Evolutionary conservation across 768 basidiomycete species (phyloP).

Genomic region (Boletus eberwhitei): DNA sequence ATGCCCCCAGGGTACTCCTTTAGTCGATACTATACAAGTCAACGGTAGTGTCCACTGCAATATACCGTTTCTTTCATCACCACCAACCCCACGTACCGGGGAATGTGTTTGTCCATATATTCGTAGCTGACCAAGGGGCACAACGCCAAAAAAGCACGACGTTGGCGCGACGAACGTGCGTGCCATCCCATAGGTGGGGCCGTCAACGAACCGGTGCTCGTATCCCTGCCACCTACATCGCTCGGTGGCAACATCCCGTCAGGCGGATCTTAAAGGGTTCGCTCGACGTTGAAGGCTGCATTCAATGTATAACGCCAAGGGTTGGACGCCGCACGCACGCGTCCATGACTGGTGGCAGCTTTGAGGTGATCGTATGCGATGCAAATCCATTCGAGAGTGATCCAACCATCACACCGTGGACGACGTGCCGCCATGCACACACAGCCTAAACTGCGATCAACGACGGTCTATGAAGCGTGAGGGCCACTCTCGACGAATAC

Average conservation of each 20-base stretch:
- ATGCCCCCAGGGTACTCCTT: not conserved
- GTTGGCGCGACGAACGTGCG: slow-evolving; percentile 3
- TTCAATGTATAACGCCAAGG: not conserved
- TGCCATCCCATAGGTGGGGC: not conserved
- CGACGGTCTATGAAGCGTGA: not conserved
- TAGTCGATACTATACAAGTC: not conserved
- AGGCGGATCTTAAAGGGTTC: slow-evolving; percentile 14
- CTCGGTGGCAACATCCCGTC: slow-evolving; percentile 7
- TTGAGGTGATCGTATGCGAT: slow-evolving; percentile 6
- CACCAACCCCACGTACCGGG: not conserved
- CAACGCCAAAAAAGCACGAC: slow-evolving; percentile 3
- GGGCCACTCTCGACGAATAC: not conserved
- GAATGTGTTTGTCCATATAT: not conserved
- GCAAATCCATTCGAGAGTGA: not conserved
- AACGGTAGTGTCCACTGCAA: not conserved
- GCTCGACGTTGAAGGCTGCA: not conserved
- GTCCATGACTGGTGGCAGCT: slow-evolving; percentile 13
- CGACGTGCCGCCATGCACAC: slow-evolving; percentile 4
- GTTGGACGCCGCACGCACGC: slow-evolving; percentile 4
- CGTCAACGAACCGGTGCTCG: slow-evolving; percentile 11
- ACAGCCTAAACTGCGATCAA: slow-evolving; percentile 16
- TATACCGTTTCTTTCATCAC: not conserved
- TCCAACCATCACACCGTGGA: slow-evolving; percentile 6
- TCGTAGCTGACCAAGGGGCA: not conserved
- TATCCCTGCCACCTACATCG: not conserved